Percentiles rank a stretch among this genome's conserved stretches.
phyloP scores from a whole-genome alignment of 2,329 filamentous ascomycete genomes.

The Chaetothyriales sp. region DNA sequence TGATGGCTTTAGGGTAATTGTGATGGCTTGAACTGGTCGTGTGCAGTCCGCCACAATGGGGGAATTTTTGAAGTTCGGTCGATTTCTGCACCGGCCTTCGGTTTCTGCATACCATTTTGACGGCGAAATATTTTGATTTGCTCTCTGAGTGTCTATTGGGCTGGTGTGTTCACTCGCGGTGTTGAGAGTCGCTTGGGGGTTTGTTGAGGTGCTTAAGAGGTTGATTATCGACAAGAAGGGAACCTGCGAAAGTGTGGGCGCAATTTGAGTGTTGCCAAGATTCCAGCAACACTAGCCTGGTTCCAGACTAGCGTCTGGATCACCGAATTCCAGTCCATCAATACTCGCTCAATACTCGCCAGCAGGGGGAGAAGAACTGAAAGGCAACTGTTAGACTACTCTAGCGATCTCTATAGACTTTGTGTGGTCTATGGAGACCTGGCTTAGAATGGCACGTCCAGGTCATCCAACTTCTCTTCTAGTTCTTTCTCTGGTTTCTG shows the following conservation, averaged over 20 bases:
- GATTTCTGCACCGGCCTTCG: conserved; percentile 3
- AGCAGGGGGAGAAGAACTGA: too few relatives aligned
- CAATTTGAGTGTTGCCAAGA: background rate
- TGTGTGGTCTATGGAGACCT: background rate
- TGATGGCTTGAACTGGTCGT: conserved; percentile 15
- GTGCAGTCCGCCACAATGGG: conserved; percentile 9
- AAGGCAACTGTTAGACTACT: background rate
- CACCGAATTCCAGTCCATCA: background rate
- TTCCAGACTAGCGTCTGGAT: background rate
- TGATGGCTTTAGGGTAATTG: conserved; percentile 7
- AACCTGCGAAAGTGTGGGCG: background rate
- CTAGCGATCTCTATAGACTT: background rate
- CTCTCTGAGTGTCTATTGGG: conserved; percentile 14
- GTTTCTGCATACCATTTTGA: conserved; percentile 52
- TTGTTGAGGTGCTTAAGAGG: background rate
- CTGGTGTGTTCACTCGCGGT: background rate
- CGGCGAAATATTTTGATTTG: conserved; percentile 26
- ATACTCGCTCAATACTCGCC: too few relatives aligned
- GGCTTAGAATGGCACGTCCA: conserved; percentile 50
- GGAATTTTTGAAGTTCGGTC: conserved; percentile 11
- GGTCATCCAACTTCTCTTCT: conserved; percentile 48
- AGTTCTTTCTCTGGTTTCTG: conserved; percentile 22
- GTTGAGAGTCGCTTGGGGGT: background rate
- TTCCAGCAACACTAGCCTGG: background rate
- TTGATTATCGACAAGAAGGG: background rate